phyloP scores from a whole-genome alignment of 306 rosid genomes.

The Corylus americana region DNA sequence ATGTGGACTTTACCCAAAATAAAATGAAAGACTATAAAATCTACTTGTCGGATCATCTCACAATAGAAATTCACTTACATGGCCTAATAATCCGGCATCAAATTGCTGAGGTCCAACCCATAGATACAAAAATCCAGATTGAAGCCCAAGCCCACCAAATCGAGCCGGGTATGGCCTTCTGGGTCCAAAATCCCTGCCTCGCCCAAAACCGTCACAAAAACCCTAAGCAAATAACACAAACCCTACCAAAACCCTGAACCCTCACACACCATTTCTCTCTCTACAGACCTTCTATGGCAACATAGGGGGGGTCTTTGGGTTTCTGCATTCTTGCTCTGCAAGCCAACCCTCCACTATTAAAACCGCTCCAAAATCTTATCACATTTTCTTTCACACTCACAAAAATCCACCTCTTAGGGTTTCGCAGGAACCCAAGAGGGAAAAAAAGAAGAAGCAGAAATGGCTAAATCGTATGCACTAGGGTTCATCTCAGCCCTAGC shows the following conservation, averaged over 20 bases:
- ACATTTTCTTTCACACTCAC: slow-evolving; percentile 3
- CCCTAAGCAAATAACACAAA: slow-evolving; percentile 9
- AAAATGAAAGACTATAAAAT: too few species aligned
- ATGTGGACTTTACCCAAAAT: too few species aligned
- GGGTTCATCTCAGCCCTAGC: slow-evolving; percentile 62
- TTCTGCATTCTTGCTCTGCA: slow-evolving; percentile 11
- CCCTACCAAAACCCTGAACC: slow-evolving; percentile 50
- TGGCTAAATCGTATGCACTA: slow-evolving; percentile 57
- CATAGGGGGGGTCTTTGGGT: neutral
- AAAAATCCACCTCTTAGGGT: neutral
- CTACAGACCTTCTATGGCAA: slow-evolving; percentile 17
- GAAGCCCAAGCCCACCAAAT: neutral
- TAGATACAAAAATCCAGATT: too few species aligned
- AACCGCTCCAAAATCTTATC: slow-evolving; percentile 1
- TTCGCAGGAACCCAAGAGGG: neutral
- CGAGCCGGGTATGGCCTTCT: neutral
- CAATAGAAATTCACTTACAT: too few species aligned
- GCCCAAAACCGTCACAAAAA: slow-evolving; percentile 8
- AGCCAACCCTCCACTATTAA: slow-evolving; percentile 1
- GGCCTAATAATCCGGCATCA: too few species aligned
- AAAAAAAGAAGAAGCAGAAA: slow-evolving; percentile 18
- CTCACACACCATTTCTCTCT: neutral
- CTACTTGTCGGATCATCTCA: too few species aligned
- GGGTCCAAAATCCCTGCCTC: neutral
- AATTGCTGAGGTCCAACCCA: too few species aligned